Evolutionary conservation across 768 basidiomycete species (phyloP).

Genomic region (Tylopilus sp.): DNA sequence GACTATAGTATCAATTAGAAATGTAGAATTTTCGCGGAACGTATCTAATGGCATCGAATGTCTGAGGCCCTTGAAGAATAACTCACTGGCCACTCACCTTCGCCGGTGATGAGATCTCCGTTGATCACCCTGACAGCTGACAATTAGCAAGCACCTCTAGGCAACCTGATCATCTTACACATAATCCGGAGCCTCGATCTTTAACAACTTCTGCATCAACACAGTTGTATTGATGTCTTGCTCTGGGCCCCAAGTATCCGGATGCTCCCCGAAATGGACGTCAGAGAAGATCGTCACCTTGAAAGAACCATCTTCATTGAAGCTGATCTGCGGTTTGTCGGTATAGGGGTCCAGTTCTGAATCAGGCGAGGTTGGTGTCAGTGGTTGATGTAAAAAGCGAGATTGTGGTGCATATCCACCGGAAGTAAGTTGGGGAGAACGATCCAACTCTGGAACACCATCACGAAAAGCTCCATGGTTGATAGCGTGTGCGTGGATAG

Average conservation of each 20-base stretch:
- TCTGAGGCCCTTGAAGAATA: not conserved
- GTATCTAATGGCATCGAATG: slow-evolving; percentile 42
- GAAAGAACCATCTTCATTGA: slow-evolving; percentile 58
- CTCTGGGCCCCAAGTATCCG: slow-evolving; percentile 63
- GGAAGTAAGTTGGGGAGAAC: not conserved
- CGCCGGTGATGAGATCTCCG: slow-evolving; percentile 73
- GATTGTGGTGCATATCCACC: not conserved
- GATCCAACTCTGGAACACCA: not conserved
- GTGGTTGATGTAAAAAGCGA: not conserved
- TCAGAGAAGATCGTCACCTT: slow-evolving; percentile 75
- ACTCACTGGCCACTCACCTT: slow-evolving; percentile 38
- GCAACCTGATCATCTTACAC: slow-evolving; percentile 52
- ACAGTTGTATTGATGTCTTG: slow-evolving; percentile 63
- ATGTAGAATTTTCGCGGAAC: slow-evolving; percentile 63
- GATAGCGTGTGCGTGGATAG: slow-evolving; percentile 15
- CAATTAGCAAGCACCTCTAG: not conserved
- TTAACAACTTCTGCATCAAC: slow-evolving; percentile 55
- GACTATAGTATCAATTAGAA: slow-evolving; percentile 60
- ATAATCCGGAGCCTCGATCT: slow-evolving; percentile 62
- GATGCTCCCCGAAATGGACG: slow-evolving; percentile 73
- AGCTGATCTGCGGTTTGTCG: slow-evolving; percentile 49
- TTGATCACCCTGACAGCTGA: slow-evolving; percentile 52
- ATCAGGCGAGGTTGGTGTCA: not conserved
- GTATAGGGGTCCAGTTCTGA: slow-evolving; percentile 40
- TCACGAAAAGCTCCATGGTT: not conserved